Conservation (phyloP, 805 yeast species). For the Pichia gijzeniarum region DNA sequence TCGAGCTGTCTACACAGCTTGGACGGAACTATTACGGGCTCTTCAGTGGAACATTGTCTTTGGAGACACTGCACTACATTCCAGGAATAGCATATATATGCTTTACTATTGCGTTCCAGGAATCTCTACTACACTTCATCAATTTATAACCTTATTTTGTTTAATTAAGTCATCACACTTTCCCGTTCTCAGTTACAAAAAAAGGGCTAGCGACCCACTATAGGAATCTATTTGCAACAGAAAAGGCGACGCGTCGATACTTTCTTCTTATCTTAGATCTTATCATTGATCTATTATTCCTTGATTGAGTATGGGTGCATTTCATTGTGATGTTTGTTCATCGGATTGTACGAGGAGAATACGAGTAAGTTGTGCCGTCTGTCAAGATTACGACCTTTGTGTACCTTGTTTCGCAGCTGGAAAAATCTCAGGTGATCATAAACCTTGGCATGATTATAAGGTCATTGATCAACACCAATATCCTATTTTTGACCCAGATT, state of each 20-base stretch:
- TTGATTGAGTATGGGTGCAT: constrained; percentile 36
- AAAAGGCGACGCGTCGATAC: not conserved
- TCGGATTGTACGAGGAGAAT: constrained; percentile 91
- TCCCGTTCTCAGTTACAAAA: too few relatives aligned
- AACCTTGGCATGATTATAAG: constrained; percentile 90
- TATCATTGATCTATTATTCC: too few relatives aligned
- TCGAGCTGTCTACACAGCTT: too few relatives aligned
- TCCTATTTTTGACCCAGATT: constrained; percentile 81
- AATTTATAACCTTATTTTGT: too few relatives aligned
- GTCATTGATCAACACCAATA: constrained; percentile 92
- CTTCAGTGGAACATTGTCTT: not conserved
- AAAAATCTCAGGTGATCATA: constrained; percentile 69
- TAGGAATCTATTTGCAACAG: not conserved
- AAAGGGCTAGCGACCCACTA: too few relatives aligned
- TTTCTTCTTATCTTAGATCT: not conserved
- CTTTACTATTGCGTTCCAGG: too few relatives aligned
- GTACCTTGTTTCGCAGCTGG: constrained; percentile 96
- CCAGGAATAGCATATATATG: too few relatives aligned
- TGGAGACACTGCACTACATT: too few relatives aligned
- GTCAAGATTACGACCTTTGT: constrained; percentile 93
- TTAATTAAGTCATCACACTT: too few relatives aligned
- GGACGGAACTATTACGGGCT: too few relatives aligned
- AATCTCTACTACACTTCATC: too few relatives aligned
- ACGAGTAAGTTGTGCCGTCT: constrained; percentile 84
- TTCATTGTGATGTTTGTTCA: constrained; percentile 95